Evolutionary conservation across 2,329 filamentous ascomycete species (phyloP), one percentile per base, ranked within the genome.

Genomic region (Elsinoe fawcettii): DNA sequence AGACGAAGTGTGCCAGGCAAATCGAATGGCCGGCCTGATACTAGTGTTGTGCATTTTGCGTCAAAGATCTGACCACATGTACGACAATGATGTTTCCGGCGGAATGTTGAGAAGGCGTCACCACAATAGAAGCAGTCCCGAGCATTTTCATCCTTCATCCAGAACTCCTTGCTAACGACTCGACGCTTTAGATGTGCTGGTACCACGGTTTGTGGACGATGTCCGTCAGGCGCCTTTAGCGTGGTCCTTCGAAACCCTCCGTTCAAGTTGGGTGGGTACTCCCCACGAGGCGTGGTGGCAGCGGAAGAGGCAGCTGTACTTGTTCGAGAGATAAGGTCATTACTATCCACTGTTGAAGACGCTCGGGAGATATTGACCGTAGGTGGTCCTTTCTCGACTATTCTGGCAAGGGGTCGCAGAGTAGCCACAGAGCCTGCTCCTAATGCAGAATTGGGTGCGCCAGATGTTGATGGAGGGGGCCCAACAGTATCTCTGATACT

Each of bases 121-220:
- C 89, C 89, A 66, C 93, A 99, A 44, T 89, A 82, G 69, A 96
- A 99, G 67, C 93, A 99, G 65, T 96, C 92, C 69, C 95, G 97
- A 59, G 92, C 95, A 61, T 95, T 96, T 67, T 97, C 93, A 68
- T 99, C 93, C 59, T 90, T 88, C 93, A 99, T 99, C 93, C 92
- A 97, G 65, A 96, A 97, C 64, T 97, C 91, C 66, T 91, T 93
- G 69, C 88, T 95, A 46, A 97, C 75, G 6, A 99, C 85, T 66
- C 92, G 90, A 65, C 89, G 88, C 61, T 87, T 84, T 77, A 96
- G 86, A 63, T 87, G 85, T 51, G 75, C 74, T 56, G 80, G 68
- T 60, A 72, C 71, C 58, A 69, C 46, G 18, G 44, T 47, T 3
- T 57, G 53, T 2, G 30, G 22, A 11, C 23, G 8, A 30, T 56